Conservation (phyloP, 129 eudicot genomes). For the Heracleum sosnowskyi region DNA sequence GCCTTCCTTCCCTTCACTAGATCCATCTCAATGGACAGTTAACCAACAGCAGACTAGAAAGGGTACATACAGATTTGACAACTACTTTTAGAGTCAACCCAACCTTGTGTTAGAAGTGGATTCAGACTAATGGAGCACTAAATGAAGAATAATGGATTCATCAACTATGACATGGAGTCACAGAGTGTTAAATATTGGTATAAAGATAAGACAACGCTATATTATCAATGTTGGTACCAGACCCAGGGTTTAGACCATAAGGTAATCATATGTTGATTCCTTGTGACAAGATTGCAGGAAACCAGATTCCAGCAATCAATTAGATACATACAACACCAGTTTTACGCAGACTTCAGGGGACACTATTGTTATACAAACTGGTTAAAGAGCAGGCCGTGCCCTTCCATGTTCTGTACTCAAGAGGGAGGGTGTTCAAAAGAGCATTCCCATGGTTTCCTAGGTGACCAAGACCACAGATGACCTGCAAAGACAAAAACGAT, state of each 20-base stretch:
- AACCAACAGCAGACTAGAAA: background rate
- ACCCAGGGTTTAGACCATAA: slow-evolving; percentile 17
- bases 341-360: slow-evolving; percentile 3
- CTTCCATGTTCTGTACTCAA: slow-evolving; percentile 28
- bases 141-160: background rate
- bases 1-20: background rate
- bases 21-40: background rate
- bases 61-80: background rate
- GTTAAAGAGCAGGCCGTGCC: slow-evolving; percentile 26
- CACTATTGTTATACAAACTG: slow-evolving; percentile 24
- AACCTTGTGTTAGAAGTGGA: background rate
- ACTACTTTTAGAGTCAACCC: background rate
- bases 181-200: background rate
- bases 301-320: slow-evolving; percentile 36
- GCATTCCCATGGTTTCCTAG: slow-evolving; percentile 28
- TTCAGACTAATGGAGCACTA: background rate
- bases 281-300: slow-evolving; percentile 28
- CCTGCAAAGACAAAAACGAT: slow-evolving; percentile 25
- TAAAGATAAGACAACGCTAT: background rate
- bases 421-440: slow-evolving; percentile 18
- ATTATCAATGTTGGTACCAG: background rate
- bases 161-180: background rate
- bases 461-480: slow-evolving; percentile 41
- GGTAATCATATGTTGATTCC: slow-evolving; percentile 43
- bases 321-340: slow-evolving; percentile 22